A percentile compares a stretch with the other conserved stretches of the same genome.
These are phyloP conservation scores for Pseudoneurospora amorphoporcata DNA, from an alignment of 495 filamentous ascomycete genomes.

Conservation along the genomic window DNA sequence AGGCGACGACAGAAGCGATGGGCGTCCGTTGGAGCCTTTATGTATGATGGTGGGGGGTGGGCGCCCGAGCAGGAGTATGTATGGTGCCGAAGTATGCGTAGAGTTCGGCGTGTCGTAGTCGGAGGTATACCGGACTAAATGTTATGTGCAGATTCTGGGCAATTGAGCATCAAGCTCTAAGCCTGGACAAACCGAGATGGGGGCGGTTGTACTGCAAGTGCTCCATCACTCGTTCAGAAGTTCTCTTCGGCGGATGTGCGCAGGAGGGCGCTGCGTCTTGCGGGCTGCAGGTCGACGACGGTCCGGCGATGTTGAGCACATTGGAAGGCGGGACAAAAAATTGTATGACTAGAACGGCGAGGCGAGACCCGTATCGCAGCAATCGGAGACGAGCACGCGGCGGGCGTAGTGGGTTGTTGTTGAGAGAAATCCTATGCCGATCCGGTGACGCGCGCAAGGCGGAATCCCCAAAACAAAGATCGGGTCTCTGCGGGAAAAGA, in stretches of 20 bases:
- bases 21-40: neutral
- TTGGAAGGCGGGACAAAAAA: conserved; percentile 12
- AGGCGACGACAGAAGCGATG: neutral
- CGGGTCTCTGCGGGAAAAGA: neutral
- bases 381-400: neutral
- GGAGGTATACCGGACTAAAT: neutral
- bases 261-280: conserved; percentile 18
- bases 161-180: neutral
- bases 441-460: neutral
- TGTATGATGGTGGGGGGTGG: neutral
- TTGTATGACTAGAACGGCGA: neutral
- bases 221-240: conserved; percentile 21
- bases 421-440: neutral
- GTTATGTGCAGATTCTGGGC: neutral
- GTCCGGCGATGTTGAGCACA: conserved; percentile 16
- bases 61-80: neutral
- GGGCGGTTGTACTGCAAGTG: conserved; percentile 12
- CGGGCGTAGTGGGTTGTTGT: neutral
- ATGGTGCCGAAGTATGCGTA: neutral
- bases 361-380: neutral
- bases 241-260: conserved; percentile 9
- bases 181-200: neutral
- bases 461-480: neutral
- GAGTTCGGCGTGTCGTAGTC: neutral
- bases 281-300: conserved; percentile 12